Evolutionary conservation across 2,329 filamentous ascomycete species (phyloP).

Genomic region (Exutisphaerella laricina): DNA sequence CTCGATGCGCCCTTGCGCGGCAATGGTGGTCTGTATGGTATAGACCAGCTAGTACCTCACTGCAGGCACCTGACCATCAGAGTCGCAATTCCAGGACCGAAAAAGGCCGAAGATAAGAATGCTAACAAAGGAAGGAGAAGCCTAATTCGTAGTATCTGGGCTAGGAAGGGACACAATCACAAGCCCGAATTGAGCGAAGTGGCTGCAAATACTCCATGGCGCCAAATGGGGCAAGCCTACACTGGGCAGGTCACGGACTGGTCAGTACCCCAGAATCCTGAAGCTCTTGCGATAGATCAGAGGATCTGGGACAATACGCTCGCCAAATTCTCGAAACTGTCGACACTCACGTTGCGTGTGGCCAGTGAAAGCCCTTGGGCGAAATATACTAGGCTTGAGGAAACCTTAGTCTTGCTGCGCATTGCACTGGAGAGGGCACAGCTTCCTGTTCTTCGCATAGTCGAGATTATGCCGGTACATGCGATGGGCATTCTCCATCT

Average conservation of each 20-base stretch:
- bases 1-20: conserved; percentile 12
- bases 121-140: too few species aligned
- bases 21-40: background rate
- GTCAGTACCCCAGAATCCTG: background rate
- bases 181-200: too few species aligned
- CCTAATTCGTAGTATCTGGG: too few species aligned
- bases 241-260: background rate
- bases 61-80: conserved; percentile 23
- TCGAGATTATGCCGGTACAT: conserved; percentile 27
- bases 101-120: too few species aligned
- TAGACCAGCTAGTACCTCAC: conserved; percentile 10
- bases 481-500: conserved; percentile 32
- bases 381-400: conserved; percentile 26
- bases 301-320: conserved; percentile 23
- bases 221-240: background rate
- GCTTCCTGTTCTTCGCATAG: conserved; percentile 17
- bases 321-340: conserved; percentile 15
- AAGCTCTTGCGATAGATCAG: conserved; percentile 2
- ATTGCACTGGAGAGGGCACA: conserved; percentile 23
- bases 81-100: conserved; percentile 2
- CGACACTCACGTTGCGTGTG: conserved; percentile 22
- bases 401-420: conserved; percentile 25
- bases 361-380: conserved; percentile 29
- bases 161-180: too few species aligned
- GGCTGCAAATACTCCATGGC: background rate